phyloP scores from a whole-genome alignment of 768 basidiomycete species.

The Saitozyma podzolica region DNA sequence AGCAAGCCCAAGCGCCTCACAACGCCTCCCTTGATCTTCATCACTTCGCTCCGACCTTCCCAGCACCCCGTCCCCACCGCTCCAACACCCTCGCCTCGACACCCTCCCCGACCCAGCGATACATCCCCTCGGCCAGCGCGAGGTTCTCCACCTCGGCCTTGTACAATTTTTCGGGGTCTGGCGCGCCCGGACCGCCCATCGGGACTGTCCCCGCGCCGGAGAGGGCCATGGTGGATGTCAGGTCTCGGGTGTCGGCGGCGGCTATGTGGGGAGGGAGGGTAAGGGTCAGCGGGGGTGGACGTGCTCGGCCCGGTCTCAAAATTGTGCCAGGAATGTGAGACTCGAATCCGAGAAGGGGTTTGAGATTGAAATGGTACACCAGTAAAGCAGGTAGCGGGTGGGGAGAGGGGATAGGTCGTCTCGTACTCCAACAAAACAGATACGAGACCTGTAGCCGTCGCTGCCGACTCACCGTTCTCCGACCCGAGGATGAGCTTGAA shows the following conservation, averaged over 20 bases:
- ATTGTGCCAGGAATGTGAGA: too few species aligned
- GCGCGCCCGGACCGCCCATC: conserved; percentile 56
- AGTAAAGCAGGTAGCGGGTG: too few species aligned
- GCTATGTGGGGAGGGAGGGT: conserved; percentile 55
- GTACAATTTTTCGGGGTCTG: conserved; percentile 87
- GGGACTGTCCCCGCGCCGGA: conserved; percentile 43
- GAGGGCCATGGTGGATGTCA: conserved; percentile 58
- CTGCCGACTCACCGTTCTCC: conserved; percentile 70
- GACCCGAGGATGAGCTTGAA: conserved; percentile 90
- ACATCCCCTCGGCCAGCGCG: conserved; percentile 82
- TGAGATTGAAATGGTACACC: too few species aligned
- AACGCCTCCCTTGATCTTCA: neutral
- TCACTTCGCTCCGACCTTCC: neutral
- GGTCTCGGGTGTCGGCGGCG: conserved; percentile 72
- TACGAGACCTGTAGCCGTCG: neutral
- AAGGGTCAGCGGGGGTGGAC: conserved; percentile 15
- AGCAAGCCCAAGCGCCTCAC: too few species aligned
- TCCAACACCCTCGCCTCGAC: conserved; percentile 75
- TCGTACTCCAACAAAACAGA: neutral
- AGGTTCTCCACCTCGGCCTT: conserved; percentile 89
- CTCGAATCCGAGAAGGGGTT: too few species aligned
- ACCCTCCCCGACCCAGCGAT: conserved; percentile 77
- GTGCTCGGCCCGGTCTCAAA: too few species aligned
- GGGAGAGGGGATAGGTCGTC: too few species aligned
- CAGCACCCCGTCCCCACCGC: conserved; percentile 66